Base-by-base conservation (phyloP, 257 asterid genomes). In the Solanum tarapatanum region DNA sequence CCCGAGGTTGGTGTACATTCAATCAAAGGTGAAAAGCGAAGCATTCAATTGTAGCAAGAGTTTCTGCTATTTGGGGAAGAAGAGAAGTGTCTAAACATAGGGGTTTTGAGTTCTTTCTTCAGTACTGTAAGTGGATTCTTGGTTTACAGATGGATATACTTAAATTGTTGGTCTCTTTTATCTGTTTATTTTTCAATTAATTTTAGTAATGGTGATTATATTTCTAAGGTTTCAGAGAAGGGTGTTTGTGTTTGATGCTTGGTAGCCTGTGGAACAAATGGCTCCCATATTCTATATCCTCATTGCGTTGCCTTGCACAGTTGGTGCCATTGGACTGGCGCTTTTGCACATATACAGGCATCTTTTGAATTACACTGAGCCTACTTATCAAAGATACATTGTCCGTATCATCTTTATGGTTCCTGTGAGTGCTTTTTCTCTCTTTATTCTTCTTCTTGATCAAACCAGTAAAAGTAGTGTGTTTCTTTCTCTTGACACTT, bases 401-500 rank as follows among this genome's bases (percentile, higher is more conserved):
- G 99, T 97, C 86, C 99, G 99, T 66, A 97, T 97, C 86, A 94
- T 97, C 90, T 97, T 97, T 87, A 97, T 97, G 99, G 98, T 97
- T 90, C 99, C 99, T 58, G 99, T 97, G 88, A 97, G 99, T 92
- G 68, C 43, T 60, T 72, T 66, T 2, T 73, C 66, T 45, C 55
- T 64, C 36, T 72, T 41, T n/a, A 43, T 85, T 39, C 30, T n/a
- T 43, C 66, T 35, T 21, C 51, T 26, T 36, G 33, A 33, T 86
- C 39, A 51, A 45, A 37, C 88, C 30, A 14, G n/a, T 73, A 23
- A 30, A 86, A 73, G 28, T 30, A 10, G 23, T 82, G n/a, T 82
- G 39, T 74, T 74, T 35, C 24, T 74, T 35, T 36, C 82, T 73
- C 28, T 73, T 9, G n/a, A 73, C 48, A 35, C 17, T 35, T 9